These are phyloP conservation scores for Bifiguratus adelaidae DNA, from an alignment of 192 early-diverging fungal genomes.

Conservation along the genomic window DNA sequence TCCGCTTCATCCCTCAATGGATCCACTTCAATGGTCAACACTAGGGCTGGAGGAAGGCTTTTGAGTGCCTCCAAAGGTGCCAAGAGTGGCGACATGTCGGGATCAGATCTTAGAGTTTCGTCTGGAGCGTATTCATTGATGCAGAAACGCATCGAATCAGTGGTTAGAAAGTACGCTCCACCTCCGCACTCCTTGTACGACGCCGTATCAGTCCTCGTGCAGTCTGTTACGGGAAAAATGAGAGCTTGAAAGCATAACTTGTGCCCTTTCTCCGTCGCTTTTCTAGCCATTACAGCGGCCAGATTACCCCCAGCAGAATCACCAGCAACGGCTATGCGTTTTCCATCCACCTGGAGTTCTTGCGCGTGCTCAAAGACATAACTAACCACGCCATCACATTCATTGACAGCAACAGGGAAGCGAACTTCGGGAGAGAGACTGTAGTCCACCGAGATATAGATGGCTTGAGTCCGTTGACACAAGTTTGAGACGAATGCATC, in stretches of 20 bases:
- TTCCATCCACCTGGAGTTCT: conserved; percentile 13
- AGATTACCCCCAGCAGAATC: conserved; percentile 44
- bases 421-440: conserved; percentile 25
- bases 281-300: conserved; percentile 16
- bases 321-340: conserved; percentile 33
- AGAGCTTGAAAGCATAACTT: not conserved
- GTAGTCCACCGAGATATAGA: conserved; percentile 17
- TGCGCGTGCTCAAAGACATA: conserved; percentile 10
- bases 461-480: too few species aligned
- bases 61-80: not conserved
- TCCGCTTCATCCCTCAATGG: not conserved
- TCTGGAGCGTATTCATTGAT: not conserved
- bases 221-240: conserved; percentile 1
- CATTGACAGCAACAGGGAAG: conserved; percentile 33
- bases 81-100: not conserved
- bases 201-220: not conserved
- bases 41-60: not conserved
- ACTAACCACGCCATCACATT: conserved; percentile 16
- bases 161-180: not conserved
- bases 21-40: not conserved
- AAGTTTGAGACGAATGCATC: too few species aligned
- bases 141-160: not conserved
- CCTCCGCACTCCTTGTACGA: not conserved
- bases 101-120: not conserved
- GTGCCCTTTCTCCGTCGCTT: not conserved